Percentiles rank a stretch among this genome's conserved stretches.
Evolutionary conservation across 75 land plant species (phyloP).

Genomic region (Adiantum capillusveneris): DNA sequence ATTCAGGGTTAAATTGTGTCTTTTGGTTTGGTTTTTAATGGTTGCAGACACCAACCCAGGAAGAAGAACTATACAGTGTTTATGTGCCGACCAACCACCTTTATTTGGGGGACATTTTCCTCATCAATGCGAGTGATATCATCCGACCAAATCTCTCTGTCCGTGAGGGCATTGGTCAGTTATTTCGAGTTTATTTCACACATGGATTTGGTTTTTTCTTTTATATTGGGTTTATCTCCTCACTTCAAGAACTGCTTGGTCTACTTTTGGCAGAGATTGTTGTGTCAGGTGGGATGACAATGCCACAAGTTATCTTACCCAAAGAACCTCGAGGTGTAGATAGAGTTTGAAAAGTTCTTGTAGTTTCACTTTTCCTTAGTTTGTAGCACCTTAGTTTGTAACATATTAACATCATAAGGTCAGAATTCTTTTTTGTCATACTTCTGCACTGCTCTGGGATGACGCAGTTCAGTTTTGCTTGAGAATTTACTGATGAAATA

Average conservation of each 20-base stretch:
- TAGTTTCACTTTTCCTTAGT: too few relatives aligned
- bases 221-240: background rate
- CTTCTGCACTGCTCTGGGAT: too few relatives aligned
- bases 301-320: constrained; percentile 83
- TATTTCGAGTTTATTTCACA: background rate
- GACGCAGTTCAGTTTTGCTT: too few relatives aligned
- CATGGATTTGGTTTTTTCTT: background rate
- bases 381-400: too few relatives aligned
- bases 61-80: constrained; percentile 82
- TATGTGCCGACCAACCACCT: constrained; percentile 88
- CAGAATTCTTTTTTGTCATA: too few relatives aligned
- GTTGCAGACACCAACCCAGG: constrained; percentile 51
- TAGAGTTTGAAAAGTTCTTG: too few relatives aligned
- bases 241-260: too few relatives aligned
- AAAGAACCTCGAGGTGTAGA: constrained; percentile 15
- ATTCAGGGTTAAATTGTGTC: too few relatives aligned
- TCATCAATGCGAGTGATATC: constrained; percentile 60
- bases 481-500: too few relatives aligned
- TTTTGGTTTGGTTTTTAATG: background rate
- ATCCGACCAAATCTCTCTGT: constrained; percentile 74
- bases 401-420: too few relatives aligned
- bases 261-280: constrained; percentile 68
- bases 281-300: constrained; percentile 94
- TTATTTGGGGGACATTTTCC: constrained; percentile 73
- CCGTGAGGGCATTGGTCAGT: constrained; percentile 77